Conservation (phyloP, 352 stramenopile species). For the Globisporangium perplexum region DNA sequence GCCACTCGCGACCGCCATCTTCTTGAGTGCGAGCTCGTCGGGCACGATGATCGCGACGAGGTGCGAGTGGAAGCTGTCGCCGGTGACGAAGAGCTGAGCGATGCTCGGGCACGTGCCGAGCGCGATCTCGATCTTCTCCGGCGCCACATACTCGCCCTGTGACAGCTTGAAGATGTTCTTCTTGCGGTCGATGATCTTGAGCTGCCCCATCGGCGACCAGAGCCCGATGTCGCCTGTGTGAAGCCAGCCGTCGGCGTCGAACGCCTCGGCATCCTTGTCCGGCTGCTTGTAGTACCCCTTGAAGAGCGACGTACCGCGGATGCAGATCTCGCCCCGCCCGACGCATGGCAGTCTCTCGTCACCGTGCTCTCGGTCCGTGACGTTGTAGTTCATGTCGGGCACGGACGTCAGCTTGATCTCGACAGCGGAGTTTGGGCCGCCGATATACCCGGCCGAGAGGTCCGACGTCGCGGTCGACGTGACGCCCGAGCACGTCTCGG, state of each 20-base stretch:
- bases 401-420: conserved; percentile 95
- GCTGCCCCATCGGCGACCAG: conserved; percentile 90
- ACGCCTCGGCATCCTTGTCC: conserved; percentile 87
- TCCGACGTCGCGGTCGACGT: conserved; percentile 48
- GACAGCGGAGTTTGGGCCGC: conserved; percentile 69
- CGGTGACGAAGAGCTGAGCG: conserved; percentile 94
- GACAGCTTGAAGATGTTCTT: too few relatives aligned
- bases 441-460: conserved; percentile 86
- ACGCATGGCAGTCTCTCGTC: conserved; percentile 32
- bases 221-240: conserved; percentile 95
- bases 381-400: conserved; percentile 96
- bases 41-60: conserved; percentile 94
- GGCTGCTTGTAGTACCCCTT: conserved; percentile 94
- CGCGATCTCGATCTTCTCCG: conserved; percentile 96
- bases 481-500: conserved; percentile 89
- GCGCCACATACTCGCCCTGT: conserved; percentile 96
- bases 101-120: conserved; percentile 89
- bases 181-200: conserved; percentile 90
- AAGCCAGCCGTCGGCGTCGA: conserved; percentile 93
- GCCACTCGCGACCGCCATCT: conserved; percentile 29
- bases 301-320: conserved; percentile 83
- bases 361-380: conserved; percentile 56
- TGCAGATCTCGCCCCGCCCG: conserved; percentile 57
- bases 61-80: conserved; percentile 93
- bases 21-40: conserved; percentile 36